phyloP scores from a whole-genome alignment of 192 early-diverging fungal genomes.

The Gonapodya prolifera region DNA sequence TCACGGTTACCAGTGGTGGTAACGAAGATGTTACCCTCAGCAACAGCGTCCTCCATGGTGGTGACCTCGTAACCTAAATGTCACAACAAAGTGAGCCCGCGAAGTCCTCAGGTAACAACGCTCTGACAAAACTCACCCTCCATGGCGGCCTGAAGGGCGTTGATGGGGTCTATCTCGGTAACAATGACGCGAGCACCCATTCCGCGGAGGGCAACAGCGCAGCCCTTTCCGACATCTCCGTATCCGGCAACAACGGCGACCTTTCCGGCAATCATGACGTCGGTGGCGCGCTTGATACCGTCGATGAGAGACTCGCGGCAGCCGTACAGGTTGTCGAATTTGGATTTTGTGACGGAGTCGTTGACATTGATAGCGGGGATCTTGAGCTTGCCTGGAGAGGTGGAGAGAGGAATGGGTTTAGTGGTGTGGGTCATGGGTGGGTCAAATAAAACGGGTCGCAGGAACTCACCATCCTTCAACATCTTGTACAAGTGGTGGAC shows the following conservation, averaged over 20 bases:
- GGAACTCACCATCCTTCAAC: conserved; percentile 56
- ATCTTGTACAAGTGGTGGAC: conserved; percentile 99
- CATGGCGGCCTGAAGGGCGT: conserved; percentile 98
- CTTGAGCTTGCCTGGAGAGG: conserved; percentile 73
- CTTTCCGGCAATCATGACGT: conserved; percentile 99
- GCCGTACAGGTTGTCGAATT: conserved; percentile 99
- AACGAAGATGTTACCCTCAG: conserved; percentile 93
- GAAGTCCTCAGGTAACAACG: too few relatives aligned
- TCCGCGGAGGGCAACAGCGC: conserved; percentile 90
- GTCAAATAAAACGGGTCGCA: neutral
- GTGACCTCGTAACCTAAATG: conserved; percentile 82
- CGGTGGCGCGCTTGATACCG: conserved; percentile 99
- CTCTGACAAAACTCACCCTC: conserved; percentile 65
- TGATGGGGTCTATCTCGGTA: conserved; percentile 99
- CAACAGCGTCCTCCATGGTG: conserved; percentile 91
- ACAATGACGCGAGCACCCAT: conserved; percentile 98
- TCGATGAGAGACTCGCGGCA: conserved; percentile 99
- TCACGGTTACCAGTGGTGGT: conserved; percentile 98
- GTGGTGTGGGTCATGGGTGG: neutral
- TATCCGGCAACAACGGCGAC: conserved; percentile 95
- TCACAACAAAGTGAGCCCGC: too few relatives aligned
- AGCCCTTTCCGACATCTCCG: conserved; percentile 99
- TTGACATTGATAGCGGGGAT: conserved; percentile 99
- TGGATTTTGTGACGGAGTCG: conserved; percentile 99
- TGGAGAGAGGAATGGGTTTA: neutral